Conservation (phyloP, 139 green algal species). For the Micractinium conductrix region DNA sequence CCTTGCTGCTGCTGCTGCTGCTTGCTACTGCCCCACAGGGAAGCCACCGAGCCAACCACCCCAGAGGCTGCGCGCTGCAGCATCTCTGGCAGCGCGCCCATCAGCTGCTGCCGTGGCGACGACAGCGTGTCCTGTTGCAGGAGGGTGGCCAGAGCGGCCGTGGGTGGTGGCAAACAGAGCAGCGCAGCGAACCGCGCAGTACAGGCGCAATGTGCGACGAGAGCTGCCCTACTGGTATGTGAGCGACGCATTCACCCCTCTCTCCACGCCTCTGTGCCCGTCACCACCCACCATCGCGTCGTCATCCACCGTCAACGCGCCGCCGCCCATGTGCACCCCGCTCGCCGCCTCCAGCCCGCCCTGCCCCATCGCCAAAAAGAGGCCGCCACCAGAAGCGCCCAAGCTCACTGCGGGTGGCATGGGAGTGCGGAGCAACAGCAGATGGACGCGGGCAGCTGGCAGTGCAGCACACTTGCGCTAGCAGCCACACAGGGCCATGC, state of each 20-base stretch:
- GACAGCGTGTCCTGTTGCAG: conserved; percentile 6
- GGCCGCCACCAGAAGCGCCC: background rate
- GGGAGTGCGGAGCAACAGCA: too few species aligned
- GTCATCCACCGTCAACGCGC: background rate
- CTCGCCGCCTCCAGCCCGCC: conserved; percentile 7
- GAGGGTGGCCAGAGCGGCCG: too few species aligned
- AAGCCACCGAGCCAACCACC: background rate
- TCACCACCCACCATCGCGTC: conserved; percentile 10
- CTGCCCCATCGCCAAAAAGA: background rate
- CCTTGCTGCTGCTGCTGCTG: background rate
- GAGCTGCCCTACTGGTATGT: too few species aligned
- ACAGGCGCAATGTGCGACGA: too few species aligned
- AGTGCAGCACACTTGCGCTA: too few species aligned
- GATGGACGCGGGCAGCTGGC: too few species aligned
- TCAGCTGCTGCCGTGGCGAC: conserved; percentile 4
- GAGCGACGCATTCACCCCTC: too few species aligned
- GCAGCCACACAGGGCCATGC: too few species aligned
- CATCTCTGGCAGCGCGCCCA: background rate
- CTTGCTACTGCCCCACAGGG: background rate
- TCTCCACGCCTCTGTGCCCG: background rate
- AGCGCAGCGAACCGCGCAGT: too few species aligned
- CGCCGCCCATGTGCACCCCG: background rate
- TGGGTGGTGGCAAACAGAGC: too few species aligned
- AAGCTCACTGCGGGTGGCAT: background rate
- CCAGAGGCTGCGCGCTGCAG: background rate